These are phyloP conservation scores for Agaricus sinodeliciosus DNA, from an alignment of 768 basidiomycete species.

Conservation along the genomic window DNA sequence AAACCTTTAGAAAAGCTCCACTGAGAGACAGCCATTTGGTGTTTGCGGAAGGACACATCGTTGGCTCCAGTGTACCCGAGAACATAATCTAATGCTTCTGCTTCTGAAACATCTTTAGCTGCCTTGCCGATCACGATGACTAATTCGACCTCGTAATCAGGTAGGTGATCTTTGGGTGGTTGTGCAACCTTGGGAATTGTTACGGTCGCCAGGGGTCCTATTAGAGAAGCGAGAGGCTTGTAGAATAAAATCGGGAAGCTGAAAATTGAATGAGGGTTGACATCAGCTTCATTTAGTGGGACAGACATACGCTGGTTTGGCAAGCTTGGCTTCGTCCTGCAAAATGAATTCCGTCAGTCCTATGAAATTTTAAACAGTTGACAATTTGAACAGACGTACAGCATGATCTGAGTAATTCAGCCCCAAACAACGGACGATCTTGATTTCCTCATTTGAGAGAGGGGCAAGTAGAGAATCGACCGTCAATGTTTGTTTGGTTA, in stretches of 20 bases:
- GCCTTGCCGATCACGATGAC: conserved; percentile 79
- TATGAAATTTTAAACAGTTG: not conserved
- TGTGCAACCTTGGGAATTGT: conserved; percentile 62
- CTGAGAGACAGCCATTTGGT: conserved; percentile 75
- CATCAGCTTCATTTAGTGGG: not conserved
- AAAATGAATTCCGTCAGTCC: conserved; percentile 1
- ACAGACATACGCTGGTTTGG: conserved; percentile 50
- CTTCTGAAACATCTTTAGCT: conserved; percentile 74
- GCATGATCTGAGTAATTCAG: conserved; percentile 86
- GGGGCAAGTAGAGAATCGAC: conserved; percentile 68
- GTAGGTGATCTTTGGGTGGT: conserved; percentile 60
- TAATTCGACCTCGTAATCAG: conserved; percentile 81
- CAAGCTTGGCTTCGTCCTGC: conserved; percentile 61
- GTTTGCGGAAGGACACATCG: conserved; percentile 81
- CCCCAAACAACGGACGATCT: conserved; percentile 69
- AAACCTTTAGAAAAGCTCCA: conserved; percentile 89
- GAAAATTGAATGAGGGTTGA: not conserved
- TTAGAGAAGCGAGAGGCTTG: conserved; percentile 65
- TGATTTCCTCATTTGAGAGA: conserved; percentile 58
- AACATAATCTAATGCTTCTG: conserved; percentile 79
- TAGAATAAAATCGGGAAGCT: conserved; percentile 76
- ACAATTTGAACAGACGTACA: conserved; percentile 25
- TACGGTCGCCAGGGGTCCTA: conserved; percentile 64
- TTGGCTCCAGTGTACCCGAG: conserved; percentile 79
- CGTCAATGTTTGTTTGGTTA: conserved; percentile 58